phyloP scores from a whole-genome alignment of 1,284 basidiomycete species.

The Lentinula novae-zelandiae region DNA sequence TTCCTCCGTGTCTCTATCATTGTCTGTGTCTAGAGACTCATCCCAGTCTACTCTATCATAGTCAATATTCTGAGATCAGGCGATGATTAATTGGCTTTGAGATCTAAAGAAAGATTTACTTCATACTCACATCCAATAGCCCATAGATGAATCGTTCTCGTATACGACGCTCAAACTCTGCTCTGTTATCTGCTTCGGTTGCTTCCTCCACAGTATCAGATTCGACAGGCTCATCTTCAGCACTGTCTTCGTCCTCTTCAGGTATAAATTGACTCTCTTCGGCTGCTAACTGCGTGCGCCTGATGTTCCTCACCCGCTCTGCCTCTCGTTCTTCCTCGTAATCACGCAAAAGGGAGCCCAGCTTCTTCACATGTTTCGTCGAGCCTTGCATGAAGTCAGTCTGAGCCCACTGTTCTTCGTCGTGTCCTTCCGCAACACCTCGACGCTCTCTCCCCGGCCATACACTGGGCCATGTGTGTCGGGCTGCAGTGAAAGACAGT shows the following conservation, averaged over 20 bases:
- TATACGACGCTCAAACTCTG: constrained; percentile 54
- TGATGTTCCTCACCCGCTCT: constrained; percentile 48
- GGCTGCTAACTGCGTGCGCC: constrained; percentile 38
- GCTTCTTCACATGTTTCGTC: constrained; percentile 61
- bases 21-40: constrained; percentile 60
- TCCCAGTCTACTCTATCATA: constrained; percentile 77
- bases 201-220: constrained; percentile 26
- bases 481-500: constrained; percentile 48
- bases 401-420: constrained; percentile 68
- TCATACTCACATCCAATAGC: constrained; percentile 55
- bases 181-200: constrained; percentile 43
- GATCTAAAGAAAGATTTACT: background rate
- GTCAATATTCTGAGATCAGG: constrained; percentile 48
- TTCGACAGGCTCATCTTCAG: constrained; percentile 12
- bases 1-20: constrained; percentile 63
- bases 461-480: constrained; percentile 56
- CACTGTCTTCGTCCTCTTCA: constrained; percentile 45
- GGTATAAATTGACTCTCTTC: constrained; percentile 46
- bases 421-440: constrained; percentile 50
- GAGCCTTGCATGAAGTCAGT: constrained; percentile 56
- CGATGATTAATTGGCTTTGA: background rate
- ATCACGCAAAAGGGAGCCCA: constrained; percentile 58
- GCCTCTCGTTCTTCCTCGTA: constrained; percentile 75
- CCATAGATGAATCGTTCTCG: constrained; percentile 75
- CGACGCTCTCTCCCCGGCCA: constrained; percentile 54